Evolutionary conservation across 306 rosid species (phyloP).

Genomic region (Adenanthera pavonina): DNA sequence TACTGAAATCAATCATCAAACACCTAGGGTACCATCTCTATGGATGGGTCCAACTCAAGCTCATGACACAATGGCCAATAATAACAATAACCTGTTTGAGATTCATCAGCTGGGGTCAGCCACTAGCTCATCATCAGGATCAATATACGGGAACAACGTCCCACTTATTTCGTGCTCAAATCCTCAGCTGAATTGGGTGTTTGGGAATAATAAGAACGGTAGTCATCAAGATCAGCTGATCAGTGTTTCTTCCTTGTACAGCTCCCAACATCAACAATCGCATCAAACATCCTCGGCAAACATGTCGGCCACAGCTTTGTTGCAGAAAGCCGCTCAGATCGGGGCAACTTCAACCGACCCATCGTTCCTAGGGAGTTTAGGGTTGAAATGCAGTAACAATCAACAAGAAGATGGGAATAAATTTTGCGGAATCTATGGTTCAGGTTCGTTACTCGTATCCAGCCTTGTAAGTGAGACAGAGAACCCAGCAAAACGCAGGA

Average conservation of each 20-base stretch:
- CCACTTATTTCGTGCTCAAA: constrained; percentile 49
- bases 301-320: constrained; percentile 91
- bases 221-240: constrained; percentile 46
- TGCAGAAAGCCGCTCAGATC: constrained; percentile 85
- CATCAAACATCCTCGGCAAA: constrained; percentile 55
- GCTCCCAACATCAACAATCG: constrained; percentile 54
- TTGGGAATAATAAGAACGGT: constrained; percentile 46
- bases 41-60: constrained; percentile 59
- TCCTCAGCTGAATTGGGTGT: constrained; percentile 67
- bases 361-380: constrained; percentile 64
- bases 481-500: constrained; percentile 72
- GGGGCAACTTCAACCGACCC: constrained; percentile 71
- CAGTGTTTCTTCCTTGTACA: constrained; percentile 74
- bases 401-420: constrained; percentile 57
- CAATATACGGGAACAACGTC: constrained; percentile 43
- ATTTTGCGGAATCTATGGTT: constrained; percentile 51
- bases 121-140: constrained; percentile 34
- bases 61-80: constrained; percentile 41
- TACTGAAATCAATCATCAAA: constrained; percentile 39
- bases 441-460: constrained; percentile 41
- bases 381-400: constrained; percentile 53
- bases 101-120: constrained; percentile 53
- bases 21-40: constrained; percentile 56
- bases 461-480: constrained; percentile 49
- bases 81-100: constrained; percentile 43